phyloP scores from a whole-genome alignment of 352 stramenopile species.

The Phytophthora quininea region DNA sequence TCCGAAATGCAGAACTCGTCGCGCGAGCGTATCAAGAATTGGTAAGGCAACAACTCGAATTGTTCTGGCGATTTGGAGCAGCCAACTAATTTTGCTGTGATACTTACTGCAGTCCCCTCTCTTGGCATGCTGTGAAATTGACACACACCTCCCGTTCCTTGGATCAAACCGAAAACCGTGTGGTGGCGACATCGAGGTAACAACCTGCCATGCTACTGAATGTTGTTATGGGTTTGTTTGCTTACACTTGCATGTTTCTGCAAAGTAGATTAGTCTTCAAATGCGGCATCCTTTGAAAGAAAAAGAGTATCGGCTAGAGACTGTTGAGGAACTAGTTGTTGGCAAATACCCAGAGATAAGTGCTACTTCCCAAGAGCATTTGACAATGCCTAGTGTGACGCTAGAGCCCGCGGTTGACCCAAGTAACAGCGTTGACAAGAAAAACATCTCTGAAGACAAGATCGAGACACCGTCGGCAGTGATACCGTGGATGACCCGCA shows the following conservation, averaged over 20 bases:
- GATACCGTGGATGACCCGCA: slow-evolving; percentile 47
- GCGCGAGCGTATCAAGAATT: slow-evolving; percentile 70
- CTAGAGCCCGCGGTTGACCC: slow-evolving; percentile 11
- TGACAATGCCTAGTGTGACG: slow-evolving; percentile 19
- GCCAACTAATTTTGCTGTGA: slow-evolving; percentile 2
- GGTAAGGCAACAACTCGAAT: slow-evolving; percentile 31
- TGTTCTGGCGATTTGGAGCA: background rate
- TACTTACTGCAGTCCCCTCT: slow-evolving; percentile 45
- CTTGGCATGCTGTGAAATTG: slow-evolving; percentile 55
- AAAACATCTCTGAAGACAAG: slow-evolving; percentile 5
- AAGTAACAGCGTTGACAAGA: background rate
- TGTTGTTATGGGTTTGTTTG: slow-evolving; percentile 3
- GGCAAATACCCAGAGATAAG: slow-evolving; percentile 56
- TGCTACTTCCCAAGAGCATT: background rate
- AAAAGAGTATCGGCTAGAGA: slow-evolving; percentile 55
- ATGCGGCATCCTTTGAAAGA: slow-evolving; percentile 65
- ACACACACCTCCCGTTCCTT: slow-evolving; percentile 63
- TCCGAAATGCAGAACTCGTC: slow-evolving; percentile 71
- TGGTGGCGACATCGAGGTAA: slow-evolving; percentile 71
- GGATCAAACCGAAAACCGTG: slow-evolving; percentile 71
- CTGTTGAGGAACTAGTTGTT: slow-evolving; percentile 56
- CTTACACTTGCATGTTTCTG: slow-evolving; percentile 8
- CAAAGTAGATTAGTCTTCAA: slow-evolving; percentile 57
- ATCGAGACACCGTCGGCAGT: background rate
- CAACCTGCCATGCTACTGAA: background rate